phyloP scores from a whole-genome alignment of 2,329 filamentous ascomycete species.

The Sarocladium strictum region DNA sequence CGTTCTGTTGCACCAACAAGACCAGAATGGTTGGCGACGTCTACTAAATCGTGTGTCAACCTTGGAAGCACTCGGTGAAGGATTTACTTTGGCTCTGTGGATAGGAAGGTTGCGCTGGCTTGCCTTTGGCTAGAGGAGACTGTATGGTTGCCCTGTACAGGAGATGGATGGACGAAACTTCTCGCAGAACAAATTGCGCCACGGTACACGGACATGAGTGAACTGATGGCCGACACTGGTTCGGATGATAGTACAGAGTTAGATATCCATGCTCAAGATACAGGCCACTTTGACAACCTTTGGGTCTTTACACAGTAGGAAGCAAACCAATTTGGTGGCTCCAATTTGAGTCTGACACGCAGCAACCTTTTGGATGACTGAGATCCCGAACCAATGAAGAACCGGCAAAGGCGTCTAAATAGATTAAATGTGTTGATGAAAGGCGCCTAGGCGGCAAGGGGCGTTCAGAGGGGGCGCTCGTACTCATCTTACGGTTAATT shows the following conservation, averaged over 20 bases:
- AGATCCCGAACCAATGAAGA: not conserved
- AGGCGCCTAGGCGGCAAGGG: slow-evolving; percentile 2
- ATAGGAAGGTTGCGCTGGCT: too few relatives aligned
- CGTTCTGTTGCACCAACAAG: too few relatives aligned
- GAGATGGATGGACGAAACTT: not conserved
- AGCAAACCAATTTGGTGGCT: not conserved
- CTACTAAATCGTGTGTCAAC: too few relatives aligned
- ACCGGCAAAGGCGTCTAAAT: not conserved
- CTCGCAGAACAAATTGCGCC: too few relatives aligned
- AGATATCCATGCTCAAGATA: too few relatives aligned
- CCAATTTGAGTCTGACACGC: not conserved
- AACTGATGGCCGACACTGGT: not conserved
- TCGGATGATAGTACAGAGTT: not conserved
- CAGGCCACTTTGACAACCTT: too few relatives aligned
- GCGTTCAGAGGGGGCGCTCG: not conserved
- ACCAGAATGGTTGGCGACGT: too few relatives aligned
- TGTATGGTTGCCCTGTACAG: not conserved
- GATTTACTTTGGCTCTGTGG: too few relatives aligned
- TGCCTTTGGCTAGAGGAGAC: too few relatives aligned
- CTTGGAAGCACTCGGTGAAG: too few relatives aligned
- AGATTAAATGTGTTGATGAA: not conserved
- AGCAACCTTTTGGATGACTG: not conserved
- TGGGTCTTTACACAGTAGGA: not conserved
- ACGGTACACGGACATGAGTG: too few relatives aligned
- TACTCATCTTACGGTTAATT: slow-evolving; percentile 2